Evolutionary conservation across 2,329 filamentous ascomycete species (phyloP), one percentile per base, ranked within the genome.

Genomic region (Beauveria varroae): DNA sequence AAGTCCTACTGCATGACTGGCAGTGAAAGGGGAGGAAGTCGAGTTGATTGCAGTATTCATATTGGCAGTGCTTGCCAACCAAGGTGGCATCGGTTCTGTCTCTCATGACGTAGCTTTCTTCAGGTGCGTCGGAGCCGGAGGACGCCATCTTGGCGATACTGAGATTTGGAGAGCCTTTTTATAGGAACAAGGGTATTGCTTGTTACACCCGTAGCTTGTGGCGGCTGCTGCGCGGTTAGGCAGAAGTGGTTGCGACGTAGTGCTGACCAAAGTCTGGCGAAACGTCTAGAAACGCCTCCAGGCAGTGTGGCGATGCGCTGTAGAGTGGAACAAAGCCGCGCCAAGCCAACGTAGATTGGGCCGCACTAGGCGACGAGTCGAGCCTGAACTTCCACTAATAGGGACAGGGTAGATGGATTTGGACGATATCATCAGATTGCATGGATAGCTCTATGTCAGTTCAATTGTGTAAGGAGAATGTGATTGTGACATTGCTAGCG

Each of bases 21-120:
- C 95, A 99, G 71, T 86, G 83, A 75, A 98, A 98, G 4, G 95
- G 95, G 5, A 99, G 85, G 74, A 99, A 98, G 76, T 98, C 95
- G 63, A 98, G 89, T 72, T 95, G 90, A 72, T 93, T 89, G 81
- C 95, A 99, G 80, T 91, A 96, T 66, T 88, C 80, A 76, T 90
- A 88, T 74, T 97, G 86, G 82, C 95, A 99, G 79, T 97, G 93
- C 64, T 85, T 85, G 74, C 95, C 95, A 68, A 98, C 88, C 26
- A 93, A 84, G 68, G 90, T 88, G 53, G 93, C 88, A 75, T 97
- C 93, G 72, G 81, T 72, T 63, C 75, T 82, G 69, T 86, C 83
- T 70, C 88, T 81, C 88, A 93, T 93, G 72, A 87, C 82, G 78
- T 87, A 91, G 72, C 80, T 87, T 53, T 79, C 81, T 65, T 79